These are phyloP conservation scores for Xylariaceae sp. DNA, from an alignment of 2,329 filamentous ascomycete genomes.

Conservation along the genomic window DNA sequence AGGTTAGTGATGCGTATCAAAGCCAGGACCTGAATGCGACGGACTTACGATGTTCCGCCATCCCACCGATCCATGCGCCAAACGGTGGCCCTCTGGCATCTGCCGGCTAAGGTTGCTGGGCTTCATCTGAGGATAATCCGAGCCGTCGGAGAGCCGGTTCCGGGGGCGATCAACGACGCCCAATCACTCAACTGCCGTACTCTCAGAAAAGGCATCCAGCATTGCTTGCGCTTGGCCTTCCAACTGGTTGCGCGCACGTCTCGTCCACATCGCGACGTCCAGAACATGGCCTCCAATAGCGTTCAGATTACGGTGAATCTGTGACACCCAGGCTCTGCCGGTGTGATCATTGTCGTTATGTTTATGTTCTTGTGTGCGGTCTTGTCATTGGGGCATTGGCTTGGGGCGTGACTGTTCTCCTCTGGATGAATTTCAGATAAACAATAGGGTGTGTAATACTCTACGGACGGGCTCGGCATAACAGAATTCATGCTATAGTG, in stretches of 20 bases:
- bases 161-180: constrained; percentile 16
- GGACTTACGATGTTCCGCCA: constrained; percentile 7
- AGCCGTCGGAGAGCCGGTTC: constrained; percentile 20
- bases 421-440: constrained; percentile 28
- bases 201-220: too few relatives aligned
- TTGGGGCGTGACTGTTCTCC: constrained; percentile 20
- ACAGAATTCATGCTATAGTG: constrained; percentile 13
- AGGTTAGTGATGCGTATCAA: constrained; percentile 5
- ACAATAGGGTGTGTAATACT: constrained; percentile 8
- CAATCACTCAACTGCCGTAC: constrained; percentile 27
- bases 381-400: constrained; percentile 10
- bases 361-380: constrained; percentile 17
- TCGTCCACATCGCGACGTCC: too few relatives aligned
- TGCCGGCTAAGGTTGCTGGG: constrained; percentile 12
- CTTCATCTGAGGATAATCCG: constrained; percentile 16
- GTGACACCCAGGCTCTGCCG: too few relatives aligned
- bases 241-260: too few relatives aligned
- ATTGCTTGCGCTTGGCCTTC: too few relatives aligned
- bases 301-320: too few relatives aligned
- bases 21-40: constrained; percentile 3
- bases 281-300: too few relatives aligned
- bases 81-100: constrained; percentile 8
- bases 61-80: constrained; percentile 7
- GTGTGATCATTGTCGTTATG: constrained; percentile 16
- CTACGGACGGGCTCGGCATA: constrained; percentile 23